Evolutionary conservation across 305 asterid genomes (phyloP).

Genomic region (Stenogyne calaminthoides): DNA sequence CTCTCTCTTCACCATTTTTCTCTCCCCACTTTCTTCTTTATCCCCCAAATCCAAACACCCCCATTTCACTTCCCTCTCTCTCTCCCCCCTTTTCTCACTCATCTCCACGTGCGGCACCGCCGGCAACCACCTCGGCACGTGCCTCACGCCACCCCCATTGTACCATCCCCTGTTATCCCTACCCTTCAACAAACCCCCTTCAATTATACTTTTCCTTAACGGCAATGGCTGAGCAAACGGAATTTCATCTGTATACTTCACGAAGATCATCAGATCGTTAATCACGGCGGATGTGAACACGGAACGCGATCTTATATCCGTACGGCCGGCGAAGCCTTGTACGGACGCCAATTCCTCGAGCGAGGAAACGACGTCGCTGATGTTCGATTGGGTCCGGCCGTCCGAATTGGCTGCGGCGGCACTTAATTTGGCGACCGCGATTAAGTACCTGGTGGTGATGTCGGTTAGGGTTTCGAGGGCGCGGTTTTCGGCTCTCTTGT

Average conservation of each 20-base stretch:
- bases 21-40: constrained; percentile 16
- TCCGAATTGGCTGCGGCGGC: constrained; percentile 48
- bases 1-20: constrained; percentile 10
- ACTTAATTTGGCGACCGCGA: constrained; percentile 44
- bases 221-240: constrained; percentile 64
- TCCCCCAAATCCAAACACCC: constrained; percentile 28
- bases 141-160: constrained; percentile 34
- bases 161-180: constrained; percentile 19
- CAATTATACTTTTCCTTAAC: constrained; percentile 1
- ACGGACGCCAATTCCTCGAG: constrained; percentile 53
- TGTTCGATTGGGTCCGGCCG: constrained; percentile 57
- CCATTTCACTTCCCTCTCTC: constrained; percentile 33
- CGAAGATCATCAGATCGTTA: constrained; percentile 41
- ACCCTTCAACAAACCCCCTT: background rate
- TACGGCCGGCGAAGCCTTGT: constrained; percentile 48
- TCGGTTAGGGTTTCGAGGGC: constrained; percentile 54
- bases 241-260: constrained; percentile 35
- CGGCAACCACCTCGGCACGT: constrained; percentile 69
- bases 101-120: constrained; percentile 38
- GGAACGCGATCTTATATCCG: constrained; percentile 17
- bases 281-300: constrained; percentile 39
- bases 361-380: constrained; percentile 47
- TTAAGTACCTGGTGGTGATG: constrained; percentile 47
- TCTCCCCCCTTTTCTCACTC: constrained; percentile 23
- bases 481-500: constrained; percentile 37